These are phyloP conservation scores for Ogataea paraovalis DNA, from an alignment of 805 yeast species.

Conservation along the genomic window DNA sequence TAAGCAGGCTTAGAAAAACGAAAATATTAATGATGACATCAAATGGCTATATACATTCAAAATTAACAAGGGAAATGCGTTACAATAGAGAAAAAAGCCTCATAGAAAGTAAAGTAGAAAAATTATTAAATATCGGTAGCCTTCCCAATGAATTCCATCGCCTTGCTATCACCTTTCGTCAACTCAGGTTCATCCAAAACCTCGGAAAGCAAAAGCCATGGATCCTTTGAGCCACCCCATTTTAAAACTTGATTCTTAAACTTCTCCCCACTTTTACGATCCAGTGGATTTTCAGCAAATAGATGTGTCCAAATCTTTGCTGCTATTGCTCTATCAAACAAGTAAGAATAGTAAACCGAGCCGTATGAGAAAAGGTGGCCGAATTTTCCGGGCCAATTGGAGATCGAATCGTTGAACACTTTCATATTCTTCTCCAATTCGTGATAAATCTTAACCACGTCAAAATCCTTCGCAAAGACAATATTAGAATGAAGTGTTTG, in stretches of 20 bases:
- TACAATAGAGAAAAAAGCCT: neutral
- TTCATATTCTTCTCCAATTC: constrained; percentile 53
- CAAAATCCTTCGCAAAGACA: constrained; percentile 41
- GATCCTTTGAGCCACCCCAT: constrained; percentile 94
- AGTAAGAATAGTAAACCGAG: constrained; percentile 86
- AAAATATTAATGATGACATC: neutral
- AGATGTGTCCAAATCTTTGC: constrained; percentile 75
- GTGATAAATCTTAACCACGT: constrained; percentile 63
- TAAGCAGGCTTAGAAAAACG: too few species aligned
- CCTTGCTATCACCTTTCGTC: constrained; percentile 60
- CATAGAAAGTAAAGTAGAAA: neutral
- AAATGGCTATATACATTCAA: neutral
- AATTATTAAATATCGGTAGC: constrained; percentile 7
- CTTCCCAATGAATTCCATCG: constrained; percentile 57
- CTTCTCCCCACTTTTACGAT: constrained; percentile 67
- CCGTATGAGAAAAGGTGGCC: constrained; percentile 94
- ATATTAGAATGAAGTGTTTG: constrained; percentile 62
- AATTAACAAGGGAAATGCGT: neutral
- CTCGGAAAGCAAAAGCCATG: constrained; percentile 82
- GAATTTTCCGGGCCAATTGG: constrained; percentile 92
- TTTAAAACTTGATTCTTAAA: constrained; percentile 66
- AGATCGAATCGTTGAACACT: constrained; percentile 62
- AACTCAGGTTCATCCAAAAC: constrained; percentile 64
- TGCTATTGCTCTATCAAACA: constrained; percentile 91
- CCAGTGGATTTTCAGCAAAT: constrained; percentile 67